Base-by-base conservation (phyloP, 106 monocot genomes). In the Cymbidium sinense region DNA sequence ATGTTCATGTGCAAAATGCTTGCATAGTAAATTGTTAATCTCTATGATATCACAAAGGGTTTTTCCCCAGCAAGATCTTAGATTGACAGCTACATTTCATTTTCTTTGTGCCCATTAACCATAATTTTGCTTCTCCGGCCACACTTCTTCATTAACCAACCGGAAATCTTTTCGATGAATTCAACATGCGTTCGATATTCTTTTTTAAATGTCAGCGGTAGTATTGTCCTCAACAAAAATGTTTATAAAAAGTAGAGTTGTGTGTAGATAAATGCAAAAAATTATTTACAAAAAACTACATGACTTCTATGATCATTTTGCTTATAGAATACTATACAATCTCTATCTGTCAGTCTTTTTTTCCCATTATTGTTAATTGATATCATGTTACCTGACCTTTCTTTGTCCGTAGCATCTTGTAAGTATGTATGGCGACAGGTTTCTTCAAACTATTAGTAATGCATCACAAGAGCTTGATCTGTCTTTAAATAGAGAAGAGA, bases 401-500 rank as follows among this genome's bases (percentile, higher is more conserved):
- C 2, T 37, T 30, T 76, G 41, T 52, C 25, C 19, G 19, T 21
- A 99, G 98, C 90, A 94, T 77, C 64, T 94, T 80, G 70, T 99
- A 12, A 71, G 69, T 19, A 76, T 70, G 19, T 88, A 87, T 74
- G 92, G 98, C 69, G 85, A 86, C 67, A 80, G 13, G 8, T 85
- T 99, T 77, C 84, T 99, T 78, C 81, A 83, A 81, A 78, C 30
- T 43, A 95, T 99, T 64, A 74, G 47, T 70, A 43, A 75, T 61
- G 84, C 86, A 21, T 88, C 90, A 17, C 77, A 87, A 87, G 90
- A 87, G 51, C 37, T 94, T 47, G 82, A 86, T 28, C 88, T 99
- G 55, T 29, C 79, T 51, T n/a, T 92, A 71, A 89, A 95, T 87
- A 83, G 81, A 86, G 82, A 78, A 31, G 74, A 76, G 41, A 51